Evolutionary conservation across 371 early-diverging fungal species (phyloP), one percentile per base, ranked within the genome.

Genomic region (Mucor ambiguus): DNA sequence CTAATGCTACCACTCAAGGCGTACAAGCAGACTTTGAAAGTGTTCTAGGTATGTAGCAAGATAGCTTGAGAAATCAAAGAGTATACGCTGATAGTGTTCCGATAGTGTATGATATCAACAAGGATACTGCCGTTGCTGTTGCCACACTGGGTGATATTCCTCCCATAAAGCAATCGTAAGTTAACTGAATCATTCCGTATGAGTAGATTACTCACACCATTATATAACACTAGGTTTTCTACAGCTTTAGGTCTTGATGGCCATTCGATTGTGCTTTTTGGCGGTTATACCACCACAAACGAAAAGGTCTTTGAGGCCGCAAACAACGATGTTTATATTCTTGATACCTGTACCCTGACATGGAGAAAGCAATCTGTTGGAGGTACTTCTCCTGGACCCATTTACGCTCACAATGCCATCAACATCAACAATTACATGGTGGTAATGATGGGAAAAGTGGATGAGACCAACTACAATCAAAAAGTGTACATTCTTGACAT

Each of bases 141-240:
- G 74, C 74, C 22, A 81, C 81, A 0, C 69, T 75, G 24, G 81
- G 81, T 29, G 81, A 78, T 52, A 72, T 72, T 30, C 81, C 81
- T 5, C 38, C 60, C 22, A 41, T 63, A 37, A 63, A 57, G 60
- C 20, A 73, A 37, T 67, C 66, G 75, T 74, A 73, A 60, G 33
- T 54, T 3, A 11, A 38, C 16, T 20, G 7, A 22, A 30, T 35
- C 37, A 9, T 16, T 20, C 46, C 24, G 9, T 33, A 9, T 16
- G 18, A 16, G 18, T 22, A 24, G 16, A 18, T 26, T 20, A 29
- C 37, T 24, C 38, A 58, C 12, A 28, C 28, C 22, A 24, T 10
- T 20, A 32, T 46, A 44, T 24, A 38, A 54, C 7, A 22, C 32
- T 62, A 75, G 75, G 14, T 73, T 64, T 46, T 72, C 78, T 58